A percentile compares a stretch with the other conserved stretches of the same genome.
Conservation (phyloP, 371 early-diverging fungal species). For the Syncephalastrum monosporum region DNA sequence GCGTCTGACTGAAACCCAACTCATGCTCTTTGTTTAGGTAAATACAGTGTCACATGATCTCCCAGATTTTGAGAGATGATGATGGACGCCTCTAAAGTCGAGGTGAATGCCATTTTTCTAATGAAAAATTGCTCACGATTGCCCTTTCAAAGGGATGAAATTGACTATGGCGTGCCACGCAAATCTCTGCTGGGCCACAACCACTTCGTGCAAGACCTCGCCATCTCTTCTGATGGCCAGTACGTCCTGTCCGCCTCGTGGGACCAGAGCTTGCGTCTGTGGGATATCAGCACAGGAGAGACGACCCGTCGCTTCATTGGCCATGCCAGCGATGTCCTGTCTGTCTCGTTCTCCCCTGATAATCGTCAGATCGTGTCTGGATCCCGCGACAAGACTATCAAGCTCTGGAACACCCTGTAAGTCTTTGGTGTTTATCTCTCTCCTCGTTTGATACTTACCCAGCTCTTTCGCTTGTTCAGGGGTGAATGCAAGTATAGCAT, state of each 20-base stretch:
- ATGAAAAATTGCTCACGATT: constrained; percentile 22
- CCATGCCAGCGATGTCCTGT: constrained; percentile 96
- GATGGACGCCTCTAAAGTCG: constrained; percentile 10
- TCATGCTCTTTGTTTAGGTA: too few relatives aligned
- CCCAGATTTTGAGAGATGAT: background rate
- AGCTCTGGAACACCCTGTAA: constrained; percentile 97
- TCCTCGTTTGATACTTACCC: background rate
- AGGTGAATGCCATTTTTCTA: constrained; percentile 21
- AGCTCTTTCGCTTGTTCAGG: background rate
- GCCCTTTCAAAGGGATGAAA: constrained; percentile 67
- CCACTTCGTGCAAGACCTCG: constrained; percentile 97
- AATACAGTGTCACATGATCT: too few relatives aligned
- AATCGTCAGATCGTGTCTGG: constrained; percentile 98
- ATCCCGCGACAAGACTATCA: constrained; percentile 97
- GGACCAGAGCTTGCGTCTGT: constrained; percentile 98
- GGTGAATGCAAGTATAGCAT: constrained; percentile 99
- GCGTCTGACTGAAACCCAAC: too few relatives aligned
- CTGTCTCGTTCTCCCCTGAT: constrained; percentile 98
- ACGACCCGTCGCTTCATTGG: constrained; percentile 96
- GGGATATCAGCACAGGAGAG: constrained; percentile 92
- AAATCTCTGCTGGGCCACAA: constrained; percentile 94
- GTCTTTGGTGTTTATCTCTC: background rate
- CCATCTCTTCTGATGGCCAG: constrained; percentile 96
- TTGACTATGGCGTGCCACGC: constrained; percentile 89
- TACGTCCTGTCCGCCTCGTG: constrained; percentile 96